Evolutionary conservation across 805 yeast genomes (phyloP), one percentile per base, ranked within the genome.

Genomic region (Lachancea cidri): DNA sequence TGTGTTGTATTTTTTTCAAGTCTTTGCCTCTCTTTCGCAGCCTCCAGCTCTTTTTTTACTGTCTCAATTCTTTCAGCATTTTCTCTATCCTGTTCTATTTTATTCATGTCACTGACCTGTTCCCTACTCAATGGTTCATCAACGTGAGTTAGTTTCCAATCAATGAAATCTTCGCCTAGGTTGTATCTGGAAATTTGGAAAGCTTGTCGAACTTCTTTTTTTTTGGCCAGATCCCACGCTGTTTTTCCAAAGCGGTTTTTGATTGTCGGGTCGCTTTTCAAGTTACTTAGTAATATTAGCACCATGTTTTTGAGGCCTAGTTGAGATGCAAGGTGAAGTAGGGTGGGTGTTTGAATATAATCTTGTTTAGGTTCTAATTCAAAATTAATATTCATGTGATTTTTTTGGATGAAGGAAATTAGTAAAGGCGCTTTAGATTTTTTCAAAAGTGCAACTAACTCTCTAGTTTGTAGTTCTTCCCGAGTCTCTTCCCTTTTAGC

Each of bases 381-480:
- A 46, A 79, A 76, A 46, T 85, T 71, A 5, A 73, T 68, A 33
- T 71, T 66, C 1, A 85, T 58, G 1, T 72, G 70, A 51, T 86
- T 71, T 46, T 78, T 76, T 43, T 72, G 73, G 38, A 89, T 45
- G 53, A 78, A 85, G 1, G 77, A 64, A 0, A 83, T 64, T 32
- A 93, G 58, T 20, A 83, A 74, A 1, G 96, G 94, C 0, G 88
- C 85, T 51, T 81, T 82, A 3, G 87, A 83, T 50, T 81, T 83
- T 52, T 80, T 83, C 45, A 91, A 57, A 19, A 81, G 66, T 2
- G 69, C 60, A 1, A 81, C 58, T 8, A 88, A 53, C 46, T 86
- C 88, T 15, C 54, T 57, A 0, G 95, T 71, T 33, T 75, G 78
- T 33, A 57, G 64, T 32, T 75, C 87, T 6, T 62, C 66, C 11